Conservation (phyloP, 768 basidiomycete species). For the Piloderma croceum region DNA sequence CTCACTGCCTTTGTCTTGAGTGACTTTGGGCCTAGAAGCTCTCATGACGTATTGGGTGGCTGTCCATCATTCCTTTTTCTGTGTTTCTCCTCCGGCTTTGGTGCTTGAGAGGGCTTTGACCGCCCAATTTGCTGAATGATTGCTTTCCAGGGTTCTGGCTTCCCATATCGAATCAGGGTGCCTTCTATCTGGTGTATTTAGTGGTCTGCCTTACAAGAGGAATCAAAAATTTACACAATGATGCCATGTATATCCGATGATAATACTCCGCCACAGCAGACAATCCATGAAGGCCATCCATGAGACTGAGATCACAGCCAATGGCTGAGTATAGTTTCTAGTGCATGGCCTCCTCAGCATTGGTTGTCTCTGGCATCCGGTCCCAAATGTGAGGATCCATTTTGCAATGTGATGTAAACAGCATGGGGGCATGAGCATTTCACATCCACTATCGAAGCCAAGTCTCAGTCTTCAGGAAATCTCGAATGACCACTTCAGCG, state of each 20-base stretch:
- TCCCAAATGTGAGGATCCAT: conserved; percentile 29
- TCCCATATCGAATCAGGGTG: conserved; percentile 20
- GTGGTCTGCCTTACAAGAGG: too few species aligned
- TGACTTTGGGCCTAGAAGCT: background rate
- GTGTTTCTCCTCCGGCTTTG: conserved; percentile 5
- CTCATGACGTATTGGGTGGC: conserved; percentile 10
- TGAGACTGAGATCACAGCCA: conserved; percentile 16
- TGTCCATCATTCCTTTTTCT: conserved; percentile 23
- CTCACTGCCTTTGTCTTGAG: background rate
- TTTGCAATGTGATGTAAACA: conserved; percentile 21
- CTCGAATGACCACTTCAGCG: too few species aligned
- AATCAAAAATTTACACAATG: conserved; percentile 21
- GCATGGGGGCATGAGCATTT: conserved; percentile 22
- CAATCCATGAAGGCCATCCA: conserved; percentile 18
- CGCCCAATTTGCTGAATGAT: conserved; percentile 10
- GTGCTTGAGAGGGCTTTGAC: conserved; percentile 17
- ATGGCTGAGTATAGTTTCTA: conserved; percentile 26
- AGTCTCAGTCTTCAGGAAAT: conserved; percentile 14
- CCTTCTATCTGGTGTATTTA: too few species aligned
- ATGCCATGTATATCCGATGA: conserved; percentile 10
- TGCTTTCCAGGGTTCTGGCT: conserved; percentile 23
- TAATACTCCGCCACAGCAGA: conserved; percentile 17
- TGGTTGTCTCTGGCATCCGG: conserved; percentile 27
- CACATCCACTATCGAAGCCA: conserved; percentile 34
- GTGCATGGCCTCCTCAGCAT: conserved; percentile 33